Base-by-base conservation (phyloP, 2,329 filamentous ascomycete genomes). In the Ramularia endophylla region DNA sequence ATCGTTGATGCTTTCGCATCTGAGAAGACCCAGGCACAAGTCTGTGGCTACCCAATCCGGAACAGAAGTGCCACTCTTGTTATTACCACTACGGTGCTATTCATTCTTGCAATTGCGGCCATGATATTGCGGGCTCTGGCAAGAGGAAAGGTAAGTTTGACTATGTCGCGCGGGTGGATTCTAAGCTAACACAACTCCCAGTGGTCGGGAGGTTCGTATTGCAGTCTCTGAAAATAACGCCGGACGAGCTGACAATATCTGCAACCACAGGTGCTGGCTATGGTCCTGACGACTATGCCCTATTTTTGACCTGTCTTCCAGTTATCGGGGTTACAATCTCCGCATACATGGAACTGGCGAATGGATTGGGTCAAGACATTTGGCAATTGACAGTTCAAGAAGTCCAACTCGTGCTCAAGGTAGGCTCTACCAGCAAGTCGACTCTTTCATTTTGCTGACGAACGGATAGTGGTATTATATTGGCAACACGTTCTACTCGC, bases 291-390 rank as follows among this genome's bases (percentile, higher is more conserved):
- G 44, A 43, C 36, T 46, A 33, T 36, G 36, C 33, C 8, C 20
- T 42, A 8, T 7, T 40, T 5, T 28, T 33, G 8, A 37, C 36
- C 37, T 43, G 37, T 25, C 15, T 42, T 9, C 35, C 40, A 5
- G 31, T 46, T n/a, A 34, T 37, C 9, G 44, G 44, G 16, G 17
- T 38, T 5, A 32, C 36, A 15, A 17, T 43, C 7, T 28, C 32
- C 12, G 19, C 36, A 8, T 40, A 46, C 16, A 27, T 43, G 7
- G 36, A 32, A 6, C 32, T 34, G 7, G 18, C 20, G 8, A 40
- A 40, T 27, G 44, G 44, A 2, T 22, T 46, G 3, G 44, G 44
- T 13, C 40, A 42, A 29, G 44, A 43, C 19, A 36, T 33, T 16
- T 46, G 37, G 19, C 32, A 28, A 13, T 27, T 46, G 18, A 27